Evolutionary conservation across 169 alveolate genomes (phyloP).

Genomic region (Sarcocystis neurona): DNA sequence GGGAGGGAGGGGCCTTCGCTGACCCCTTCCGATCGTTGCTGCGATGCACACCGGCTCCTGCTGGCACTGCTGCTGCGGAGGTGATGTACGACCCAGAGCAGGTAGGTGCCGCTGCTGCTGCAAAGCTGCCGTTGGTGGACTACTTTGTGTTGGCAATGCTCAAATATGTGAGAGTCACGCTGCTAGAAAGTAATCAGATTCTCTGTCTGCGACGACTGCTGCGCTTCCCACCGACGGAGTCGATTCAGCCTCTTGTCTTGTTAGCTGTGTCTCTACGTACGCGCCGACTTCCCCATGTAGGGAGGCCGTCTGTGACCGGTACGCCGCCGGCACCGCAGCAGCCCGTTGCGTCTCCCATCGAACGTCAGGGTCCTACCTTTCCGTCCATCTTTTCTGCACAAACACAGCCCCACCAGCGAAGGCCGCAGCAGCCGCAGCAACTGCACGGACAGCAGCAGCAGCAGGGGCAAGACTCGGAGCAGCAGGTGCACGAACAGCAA

Average conservation of each 20-base stretch:
- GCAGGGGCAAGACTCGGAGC: too few species aligned
- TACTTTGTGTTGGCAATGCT: slow-evolving; percentile 72
- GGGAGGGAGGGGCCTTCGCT: neutral
- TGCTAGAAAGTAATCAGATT: slow-evolving; percentile 66
- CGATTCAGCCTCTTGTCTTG: slow-evolving; percentile 63
- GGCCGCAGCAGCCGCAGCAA: too few species aligned
- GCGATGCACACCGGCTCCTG: neutral
- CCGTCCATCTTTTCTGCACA: too few species aligned
- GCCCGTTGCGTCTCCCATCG: too few species aligned
- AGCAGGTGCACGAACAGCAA: too few species aligned
- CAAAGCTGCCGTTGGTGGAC: slow-evolving; percentile 64
- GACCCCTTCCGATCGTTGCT: neutral
- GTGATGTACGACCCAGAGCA: slow-evolving; percentile 20
- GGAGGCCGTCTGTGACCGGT: too few species aligned
- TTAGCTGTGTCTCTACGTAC: slow-evolving; percentile 59
- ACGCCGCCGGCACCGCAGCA: too few species aligned
- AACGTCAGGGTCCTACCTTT: too few species aligned
- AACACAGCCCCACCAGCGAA: too few species aligned
- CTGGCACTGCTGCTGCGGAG: neutral
- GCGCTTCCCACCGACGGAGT: slow-evolving; percentile 77
- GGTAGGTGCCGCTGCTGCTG: slow-evolving; percentile 50
- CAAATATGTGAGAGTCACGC: slow-evolving; percentile 65
- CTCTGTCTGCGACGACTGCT: slow-evolving; percentile 72
- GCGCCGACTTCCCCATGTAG: neutral
- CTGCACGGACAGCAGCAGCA: too few species aligned